A percentile compares a stretch with the other conserved stretches of the same genome.
Evolutionary conservation across 164 flowering plant genomes (phyloP).

Genomic region (Vitis rupestris): DNA sequence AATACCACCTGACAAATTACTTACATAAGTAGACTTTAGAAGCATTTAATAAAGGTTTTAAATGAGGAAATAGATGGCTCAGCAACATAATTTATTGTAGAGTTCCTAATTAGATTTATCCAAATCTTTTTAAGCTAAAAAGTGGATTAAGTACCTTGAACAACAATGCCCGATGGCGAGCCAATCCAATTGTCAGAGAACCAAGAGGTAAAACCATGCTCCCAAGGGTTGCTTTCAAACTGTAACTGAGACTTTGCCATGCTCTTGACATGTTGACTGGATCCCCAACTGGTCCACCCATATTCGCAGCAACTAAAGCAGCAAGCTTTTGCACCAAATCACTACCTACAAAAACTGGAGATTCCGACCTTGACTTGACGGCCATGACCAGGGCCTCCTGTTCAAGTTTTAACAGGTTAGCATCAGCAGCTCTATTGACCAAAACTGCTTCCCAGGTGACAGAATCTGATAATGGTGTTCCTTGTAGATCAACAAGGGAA

Average conservation of each 20-base stretch:
- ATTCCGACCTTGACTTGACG: constrained; percentile 45
- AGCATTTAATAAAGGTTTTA: neutral
- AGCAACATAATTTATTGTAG: neutral
- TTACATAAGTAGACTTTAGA: neutral
- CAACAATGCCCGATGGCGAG: constrained; percentile 94
- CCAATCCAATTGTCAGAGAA: constrained; percentile 78
- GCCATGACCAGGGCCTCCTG: constrained; percentile 65
- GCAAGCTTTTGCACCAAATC: constrained; percentile 70
- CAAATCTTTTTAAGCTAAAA: neutral
- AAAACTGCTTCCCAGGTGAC: constrained; percentile 88
- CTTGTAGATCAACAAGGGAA: constrained; percentile 87
- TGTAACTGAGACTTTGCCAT: constrained; percentile 61
- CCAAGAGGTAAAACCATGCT: constrained; percentile 97
- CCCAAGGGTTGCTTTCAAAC: constrained; percentile 53
- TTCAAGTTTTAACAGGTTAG: constrained; percentile 73
- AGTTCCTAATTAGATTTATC: neutral
- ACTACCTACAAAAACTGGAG: constrained; percentile 24
- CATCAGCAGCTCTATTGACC: constrained; percentile 77
- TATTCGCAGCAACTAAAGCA: constrained; percentile 68
- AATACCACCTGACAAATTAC: neutral
- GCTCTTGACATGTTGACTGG: constrained; percentile 69
- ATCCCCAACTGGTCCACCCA: constrained; percentile 96
- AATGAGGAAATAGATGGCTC: neutral
- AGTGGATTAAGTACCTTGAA: constrained; percentile 62
- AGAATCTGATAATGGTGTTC: constrained; percentile 55